Evolutionary conservation across 1,284 basidiomycete species (phyloP).

Genomic region (Trichosporon inkin): DNA sequence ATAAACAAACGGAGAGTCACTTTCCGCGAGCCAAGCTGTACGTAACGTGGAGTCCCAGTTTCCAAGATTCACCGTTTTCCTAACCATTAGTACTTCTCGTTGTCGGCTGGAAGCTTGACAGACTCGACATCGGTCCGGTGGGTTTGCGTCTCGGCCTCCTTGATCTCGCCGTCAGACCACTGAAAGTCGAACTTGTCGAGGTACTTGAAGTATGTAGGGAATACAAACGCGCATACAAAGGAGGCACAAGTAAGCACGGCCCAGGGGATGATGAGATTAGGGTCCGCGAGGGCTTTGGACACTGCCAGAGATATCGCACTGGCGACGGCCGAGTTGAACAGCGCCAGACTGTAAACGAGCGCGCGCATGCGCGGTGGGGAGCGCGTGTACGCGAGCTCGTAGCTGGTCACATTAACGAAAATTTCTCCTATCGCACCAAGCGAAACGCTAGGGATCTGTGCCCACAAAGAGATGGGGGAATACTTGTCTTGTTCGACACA

Average conservation of each 20-base stretch:
- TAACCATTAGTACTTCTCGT: no score
- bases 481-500: conserved; percentile 25
- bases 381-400: conserved; percentile 54
- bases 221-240: conserved; percentile 32
- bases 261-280: conserved; percentile 52
- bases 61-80: no score
- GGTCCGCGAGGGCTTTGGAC: conserved; percentile 46
- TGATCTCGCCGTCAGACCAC: conserved; percentile 12
- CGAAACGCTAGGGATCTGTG: conserved; percentile 50
- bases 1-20: no score
- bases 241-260: conserved; percentile 46
- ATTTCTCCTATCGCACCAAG: conserved; percentile 54
- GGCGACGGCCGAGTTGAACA: conserved; percentile 53
- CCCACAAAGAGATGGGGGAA: conserved; percentile 42
- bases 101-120: no score
- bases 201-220: conserved; percentile 25
- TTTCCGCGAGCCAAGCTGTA: no score
- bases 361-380: conserved; percentile 52
- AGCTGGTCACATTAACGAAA: conserved; percentile 54
- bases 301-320: conserved; percentile 48
- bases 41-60: no score
- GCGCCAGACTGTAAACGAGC: conserved; percentile 47
- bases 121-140: no score
- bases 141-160: neutral
- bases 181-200: conserved; percentile 37